Conservation (phyloP, 179 eudicot species). For the Silene noctiflora region DNA sequence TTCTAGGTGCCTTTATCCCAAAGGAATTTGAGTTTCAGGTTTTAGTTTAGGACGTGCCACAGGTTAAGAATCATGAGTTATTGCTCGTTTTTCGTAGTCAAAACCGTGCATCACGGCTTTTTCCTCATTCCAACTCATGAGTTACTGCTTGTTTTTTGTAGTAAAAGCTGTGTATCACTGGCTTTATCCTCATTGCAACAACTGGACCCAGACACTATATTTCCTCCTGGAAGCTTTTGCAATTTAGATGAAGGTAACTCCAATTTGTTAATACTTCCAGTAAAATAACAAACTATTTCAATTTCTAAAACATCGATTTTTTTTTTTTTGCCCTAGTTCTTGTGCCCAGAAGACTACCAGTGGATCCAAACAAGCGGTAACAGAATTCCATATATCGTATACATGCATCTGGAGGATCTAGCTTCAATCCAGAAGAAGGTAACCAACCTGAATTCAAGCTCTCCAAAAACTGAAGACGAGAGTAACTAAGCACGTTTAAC, state of each 20-base stretch:
- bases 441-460: background rate
- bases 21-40: background rate
- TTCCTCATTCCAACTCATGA: slow-evolving; percentile 36
- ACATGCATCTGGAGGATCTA: background rate
- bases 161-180: slow-evolving; percentile 56
- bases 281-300: background rate
- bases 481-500: background rate
- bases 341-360: slow-evolving; percentile 48
- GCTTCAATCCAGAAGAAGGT: slow-evolving; percentile 22
- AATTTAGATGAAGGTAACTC: slow-evolving; percentile 66
- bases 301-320: slow-evolving; percentile 16
- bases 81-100: slow-evolving; percentile 55
- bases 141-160: slow-evolving; percentile 41
- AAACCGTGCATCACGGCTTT: slow-evolving; percentile 49
- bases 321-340: slow-evolving; percentile 42
- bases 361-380: slow-evolving; percentile 10
- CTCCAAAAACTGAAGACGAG: background rate
- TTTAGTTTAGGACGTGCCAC: background rate
- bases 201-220: slow-evolving; percentile 56
- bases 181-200: slow-evolving; percentile 47
- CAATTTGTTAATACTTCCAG: background rate
- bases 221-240: slow-evolving; percentile 69
- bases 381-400: background rate
- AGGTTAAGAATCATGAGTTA: slow-evolving; percentile 14
- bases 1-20: background rate